Evolutionary conservation across 2,329 filamentous ascomycete genomes (phyloP).

Genomic region (Blastomyces parvus): DNA sequence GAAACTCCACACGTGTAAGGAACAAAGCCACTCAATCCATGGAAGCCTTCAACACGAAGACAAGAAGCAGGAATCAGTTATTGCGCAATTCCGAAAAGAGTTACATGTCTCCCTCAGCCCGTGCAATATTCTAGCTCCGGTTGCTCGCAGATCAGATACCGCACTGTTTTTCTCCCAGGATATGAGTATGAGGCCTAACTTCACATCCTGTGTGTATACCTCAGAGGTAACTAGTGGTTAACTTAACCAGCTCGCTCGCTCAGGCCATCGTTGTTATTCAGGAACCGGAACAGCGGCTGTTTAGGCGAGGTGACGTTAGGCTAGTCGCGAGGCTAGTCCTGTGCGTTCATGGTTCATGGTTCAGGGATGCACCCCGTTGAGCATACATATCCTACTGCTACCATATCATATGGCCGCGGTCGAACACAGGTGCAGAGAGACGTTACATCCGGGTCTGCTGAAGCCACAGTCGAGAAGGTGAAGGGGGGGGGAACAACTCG

Average conservation of each 20-base stretch:
- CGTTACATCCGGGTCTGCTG: neutral
- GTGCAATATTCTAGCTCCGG: neutral
- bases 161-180: neutral
- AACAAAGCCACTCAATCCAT: neutral
- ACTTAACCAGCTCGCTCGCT: neutral
- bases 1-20: neutral
- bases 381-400: neutral
- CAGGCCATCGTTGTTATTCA: neutral
- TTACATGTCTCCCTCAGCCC: neutral
- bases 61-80: neutral
- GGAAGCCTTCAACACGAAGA: neutral
- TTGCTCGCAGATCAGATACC: neutral
- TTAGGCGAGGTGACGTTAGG: neutral
- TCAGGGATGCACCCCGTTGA: neutral
- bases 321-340: too few relatives aligned
- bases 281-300: neutral
- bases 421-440: constrained; percentile 1
- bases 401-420: neutral
- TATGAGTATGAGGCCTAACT: neutral
- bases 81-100: neutral
- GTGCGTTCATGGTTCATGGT: neutral
- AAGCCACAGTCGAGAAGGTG: neutral
- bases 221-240: neutral
- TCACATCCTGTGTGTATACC: neutral
- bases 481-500: neutral